These are phyloP conservation scores for Geranium rotundifolium DNA, from an alignment of 345 rosid species.

Conservation along the genomic window DNA sequence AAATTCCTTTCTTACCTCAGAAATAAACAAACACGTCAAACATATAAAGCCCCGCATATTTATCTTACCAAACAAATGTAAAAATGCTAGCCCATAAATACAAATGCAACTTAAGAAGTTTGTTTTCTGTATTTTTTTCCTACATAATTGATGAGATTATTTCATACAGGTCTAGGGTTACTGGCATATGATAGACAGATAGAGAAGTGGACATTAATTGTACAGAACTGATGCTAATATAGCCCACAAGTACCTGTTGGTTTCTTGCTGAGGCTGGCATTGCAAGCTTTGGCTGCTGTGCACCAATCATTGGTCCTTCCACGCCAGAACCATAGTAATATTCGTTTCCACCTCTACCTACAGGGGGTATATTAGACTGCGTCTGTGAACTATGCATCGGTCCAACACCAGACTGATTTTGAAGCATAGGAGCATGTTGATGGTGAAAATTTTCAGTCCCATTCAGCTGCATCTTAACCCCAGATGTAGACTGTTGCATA, in stretches of 20 bases:
- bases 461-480: slow-evolving; percentile 39
- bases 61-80: no score
- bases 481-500: slow-evolving; percentile 33
- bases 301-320: slow-evolving; percentile 45
- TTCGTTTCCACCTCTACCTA: slow-evolving; percentile 49
- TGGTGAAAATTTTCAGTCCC: slow-evolving; percentile 44
- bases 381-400: slow-evolving; percentile 29
- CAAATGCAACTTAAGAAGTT: no score
- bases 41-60: no score
- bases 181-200: no score
- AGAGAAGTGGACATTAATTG: background rate
- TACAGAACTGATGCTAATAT: background rate
- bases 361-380: slow-evolving; percentile 40
- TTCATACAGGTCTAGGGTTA: no score
- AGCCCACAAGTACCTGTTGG: slow-evolving; percentile 21
- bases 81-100: no score
- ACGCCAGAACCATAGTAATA: slow-evolving; percentile 29
- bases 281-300: slow-evolving; percentile 52
- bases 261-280: slow-evolving; percentile 43
- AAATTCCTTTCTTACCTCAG: no score
- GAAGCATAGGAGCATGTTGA: slow-evolving; percentile 47
- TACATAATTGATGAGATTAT: no score
- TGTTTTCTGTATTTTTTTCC: no score
- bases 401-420: slow-evolving; percentile 40
- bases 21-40: no score